These are phyloP conservation scores for Volutella citrinella DNA, from an alignment of 2,329 filamentous ascomycete species.

Conservation along the genomic window DNA sequence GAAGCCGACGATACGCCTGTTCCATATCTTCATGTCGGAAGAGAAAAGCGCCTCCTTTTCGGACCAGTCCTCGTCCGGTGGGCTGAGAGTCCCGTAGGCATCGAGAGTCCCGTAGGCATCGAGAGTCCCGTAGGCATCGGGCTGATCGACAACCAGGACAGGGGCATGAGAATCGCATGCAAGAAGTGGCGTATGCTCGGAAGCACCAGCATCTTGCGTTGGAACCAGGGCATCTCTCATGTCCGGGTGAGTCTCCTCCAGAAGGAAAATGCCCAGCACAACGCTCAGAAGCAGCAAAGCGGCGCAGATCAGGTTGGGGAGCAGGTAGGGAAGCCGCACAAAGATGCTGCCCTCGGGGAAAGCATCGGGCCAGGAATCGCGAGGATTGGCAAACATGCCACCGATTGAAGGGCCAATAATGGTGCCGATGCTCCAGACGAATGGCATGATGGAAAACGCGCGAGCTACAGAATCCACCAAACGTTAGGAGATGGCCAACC, in stretches of 20 bases:
- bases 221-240: constrained; percentile 57
- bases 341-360: constrained; percentile 72
- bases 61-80: constrained; percentile 40
- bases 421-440: constrained; percentile 88
- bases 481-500: too few species aligned
- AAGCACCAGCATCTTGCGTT: constrained; percentile 48
- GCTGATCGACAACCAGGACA: constrained; percentile 63
- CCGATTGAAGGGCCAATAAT: constrained; percentile 88
- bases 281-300: constrained; percentile 75
- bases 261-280: constrained; percentile 71
- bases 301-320: constrained; percentile 86
- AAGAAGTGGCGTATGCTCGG: constrained; percentile 71
- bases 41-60: constrained; percentile 32
- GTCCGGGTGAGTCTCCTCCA: constrained; percentile 88
- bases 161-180: constrained; percentile 72
- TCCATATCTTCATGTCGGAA: constrained; percentile 45
- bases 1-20: constrained; percentile 67
- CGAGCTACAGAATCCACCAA: constrained; percentile 66
- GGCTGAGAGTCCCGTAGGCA: too few species aligned
- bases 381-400: constrained; percentile 79
- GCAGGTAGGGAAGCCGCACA: constrained; percentile 75
- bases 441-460: constrained; percentile 90
- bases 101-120: constrained; percentile 22
- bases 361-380: constrained; percentile 65
- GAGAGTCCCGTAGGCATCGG: constrained; percentile 80